These are phyloP conservation scores for Trichomonas vaginalis DNA, from an alignment of 208 protist genomes.

Conservation along the genomic window DNA sequence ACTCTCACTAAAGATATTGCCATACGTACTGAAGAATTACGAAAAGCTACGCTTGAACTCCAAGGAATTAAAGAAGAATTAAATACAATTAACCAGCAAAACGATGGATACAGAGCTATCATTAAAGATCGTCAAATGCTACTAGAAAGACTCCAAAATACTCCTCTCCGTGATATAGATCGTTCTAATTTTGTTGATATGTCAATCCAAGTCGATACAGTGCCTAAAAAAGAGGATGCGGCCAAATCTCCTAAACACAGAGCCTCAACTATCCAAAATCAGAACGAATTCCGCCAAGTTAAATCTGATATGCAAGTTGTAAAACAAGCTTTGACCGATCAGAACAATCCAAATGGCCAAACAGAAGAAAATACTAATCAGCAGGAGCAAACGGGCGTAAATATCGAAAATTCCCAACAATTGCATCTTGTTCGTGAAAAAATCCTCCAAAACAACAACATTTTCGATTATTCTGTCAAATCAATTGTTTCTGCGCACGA, in stretches of 20 bases:
- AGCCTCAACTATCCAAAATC: background rate
- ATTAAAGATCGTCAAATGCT: background rate
- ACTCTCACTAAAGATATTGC: conserved; percentile 4
- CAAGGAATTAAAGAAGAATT: conserved; percentile 11
- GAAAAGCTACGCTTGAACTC: background rate
- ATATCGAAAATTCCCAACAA: background rate
- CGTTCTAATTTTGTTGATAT: too few species aligned
- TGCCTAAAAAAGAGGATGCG: background rate
- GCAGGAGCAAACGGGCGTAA: background rate
- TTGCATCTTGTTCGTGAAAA: background rate
- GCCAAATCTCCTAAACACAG: background rate
- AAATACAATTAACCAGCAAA: background rate
- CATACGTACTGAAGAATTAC: background rate
- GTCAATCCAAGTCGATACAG: background rate
- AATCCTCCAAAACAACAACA: background rate
- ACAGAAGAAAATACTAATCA: background rate
- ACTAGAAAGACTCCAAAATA: background rate
- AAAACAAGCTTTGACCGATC: background rate
- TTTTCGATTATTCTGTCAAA: background rate
- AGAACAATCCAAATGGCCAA: background rate
- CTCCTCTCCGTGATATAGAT: background rate
- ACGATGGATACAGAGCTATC: background rate
- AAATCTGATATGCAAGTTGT: background rate
- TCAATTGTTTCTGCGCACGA: background rate
- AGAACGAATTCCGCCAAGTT: background rate